Evolutionary conservation across 2,329 filamentous ascomycete genomes (phyloP), one percentile per base, ranked within the genome.

Genomic region (Leptoxyphium fumago): DNA sequence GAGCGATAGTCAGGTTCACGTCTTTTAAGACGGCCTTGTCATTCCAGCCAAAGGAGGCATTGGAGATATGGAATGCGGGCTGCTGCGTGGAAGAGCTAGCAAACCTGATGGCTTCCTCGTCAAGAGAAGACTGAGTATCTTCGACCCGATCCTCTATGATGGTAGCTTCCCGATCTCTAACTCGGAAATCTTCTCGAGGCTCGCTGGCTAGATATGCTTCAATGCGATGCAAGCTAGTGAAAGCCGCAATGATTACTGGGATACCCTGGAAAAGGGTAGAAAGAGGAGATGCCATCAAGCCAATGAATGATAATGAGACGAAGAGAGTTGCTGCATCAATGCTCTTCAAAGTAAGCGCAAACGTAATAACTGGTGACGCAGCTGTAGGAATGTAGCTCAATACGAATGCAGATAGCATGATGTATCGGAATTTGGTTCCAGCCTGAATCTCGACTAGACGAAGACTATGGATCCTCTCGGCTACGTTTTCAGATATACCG

Each of bases 1-100:
- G 61, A 18, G 64, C 59, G 29, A 72, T 57, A 6, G 50, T 55
- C 21, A 70, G 49, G 5, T 59, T 64, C 45, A 71, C 63, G 11
- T 59, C 57, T 34, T 65, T 63, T 36, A 72, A 48, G 17, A 63
- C 52, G 1, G 68, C 57, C 3, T 61, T 58, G 39, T 66, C 50
- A 36, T 68, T 64, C 69, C 70, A 74, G 9, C 64, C 64, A 52
- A 73, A 72, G 46, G 57, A 63, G 2, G 60, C 68, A 30, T 42
- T 43, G 8, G 36, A 14, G 9, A 32, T 32, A n/a, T 32, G 9
- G 9, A 32, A 9, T 9, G n/a, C n/a, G 9, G 29, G 32, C n/a
- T 32, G 9, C 29, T 32, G 9, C 9, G 29, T 32, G n/a, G 9
- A n/a, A n/a, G n/a, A n/a, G n/a, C n/a, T n/a, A n/a, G n/a, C n/a